phyloP scores from a whole-genome alignment of 176 grass and related monocot genomes.

The Triticum monococcum region DNA sequence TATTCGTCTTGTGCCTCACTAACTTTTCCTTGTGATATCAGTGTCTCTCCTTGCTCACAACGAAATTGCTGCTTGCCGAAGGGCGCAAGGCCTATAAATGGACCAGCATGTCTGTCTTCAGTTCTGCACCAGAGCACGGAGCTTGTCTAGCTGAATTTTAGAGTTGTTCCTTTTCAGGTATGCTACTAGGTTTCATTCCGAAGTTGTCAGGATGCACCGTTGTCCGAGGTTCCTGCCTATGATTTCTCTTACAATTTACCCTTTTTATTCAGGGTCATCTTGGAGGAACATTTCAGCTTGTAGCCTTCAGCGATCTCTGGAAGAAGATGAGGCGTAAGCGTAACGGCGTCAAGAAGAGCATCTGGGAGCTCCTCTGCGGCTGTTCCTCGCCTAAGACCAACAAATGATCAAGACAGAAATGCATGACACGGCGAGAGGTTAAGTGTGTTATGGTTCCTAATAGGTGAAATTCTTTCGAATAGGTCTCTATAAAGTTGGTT shows the following conservation, averaged over 20 bases:
- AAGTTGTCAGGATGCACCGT: background rate
- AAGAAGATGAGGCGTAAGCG: conserved; percentile 11
- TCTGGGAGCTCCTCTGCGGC: conserved; percentile 7
- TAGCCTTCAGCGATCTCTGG: background rate
- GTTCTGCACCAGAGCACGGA: background rate
- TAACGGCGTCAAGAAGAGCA: conserved; percentile 28
- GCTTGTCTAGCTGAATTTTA: background rate
- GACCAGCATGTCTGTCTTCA: background rate
- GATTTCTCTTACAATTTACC: background rate
- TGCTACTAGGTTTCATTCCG: background rate
- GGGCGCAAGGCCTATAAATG: conserved; percentile 11
- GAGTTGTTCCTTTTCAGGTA: background rate
- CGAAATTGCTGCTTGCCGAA: background rate
- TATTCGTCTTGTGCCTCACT: background rate
- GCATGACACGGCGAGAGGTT: background rate
- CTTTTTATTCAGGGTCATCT: background rate
- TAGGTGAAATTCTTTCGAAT: background rate
- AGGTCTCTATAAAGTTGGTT: background rate
- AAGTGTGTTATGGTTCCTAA: background rate
- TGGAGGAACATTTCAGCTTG: background rate
- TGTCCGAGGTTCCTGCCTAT: background rate
- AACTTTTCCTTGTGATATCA: conserved; percentile 13
- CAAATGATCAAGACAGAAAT: background rate
- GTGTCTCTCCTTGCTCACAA: background rate
- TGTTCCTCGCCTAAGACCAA: conserved; percentile 21